A percentile compares a stretch with the other conserved stretches of the same genome.
phyloP scores from a whole-genome alignment of 768 basidiomycete genomes.

The Psilocybe azurescens region DNA sequence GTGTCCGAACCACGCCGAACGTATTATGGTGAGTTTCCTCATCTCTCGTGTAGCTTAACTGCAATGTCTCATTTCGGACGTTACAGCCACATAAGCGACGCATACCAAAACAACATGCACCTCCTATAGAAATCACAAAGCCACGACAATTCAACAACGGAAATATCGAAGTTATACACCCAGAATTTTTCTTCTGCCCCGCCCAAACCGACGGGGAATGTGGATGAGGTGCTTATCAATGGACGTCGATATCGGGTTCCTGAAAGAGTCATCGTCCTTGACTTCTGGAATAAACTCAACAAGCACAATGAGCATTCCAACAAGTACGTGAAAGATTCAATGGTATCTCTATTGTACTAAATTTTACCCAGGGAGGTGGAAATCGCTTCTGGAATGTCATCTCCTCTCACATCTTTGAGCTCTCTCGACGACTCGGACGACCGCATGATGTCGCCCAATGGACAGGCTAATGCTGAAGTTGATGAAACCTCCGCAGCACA shows the following conservation, averaged over 20 bases:
- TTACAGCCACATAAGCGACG: constrained; percentile 78
- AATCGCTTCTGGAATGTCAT: constrained; percentile 59
- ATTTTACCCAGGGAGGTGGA: constrained; percentile 39
- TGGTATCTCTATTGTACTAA: neutral
- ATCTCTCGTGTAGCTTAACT: constrained; percentile 6
- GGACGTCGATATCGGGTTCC: constrained; percentile 92
- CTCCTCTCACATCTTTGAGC: constrained; percentile 76
- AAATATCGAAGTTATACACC: constrained; percentile 85
- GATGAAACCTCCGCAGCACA: constrained; percentile 67
- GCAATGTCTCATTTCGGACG: constrained; percentile 1
- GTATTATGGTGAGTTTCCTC: constrained; percentile 66
- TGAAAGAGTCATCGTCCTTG: constrained; percentile 87
- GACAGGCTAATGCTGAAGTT: constrained; percentile 33
- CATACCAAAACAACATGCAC: constrained; percentile 70
- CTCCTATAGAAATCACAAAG: constrained; percentile 77
- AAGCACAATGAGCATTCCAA: constrained; percentile 43
- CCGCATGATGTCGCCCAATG: constrained; percentile 30
- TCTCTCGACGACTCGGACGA: constrained; percentile 70
- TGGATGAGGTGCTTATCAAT: constrained; percentile 87
- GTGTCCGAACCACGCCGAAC: constrained; percentile 98
- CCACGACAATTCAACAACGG: constrained; percentile 86
- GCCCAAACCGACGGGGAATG: constrained; percentile 48
- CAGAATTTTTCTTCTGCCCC: constrained; percentile 53
- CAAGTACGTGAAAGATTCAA: constrained; percentile 41
- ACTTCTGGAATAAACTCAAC: constrained; percentile 91